These are phyloP conservation scores for Iberis amara DNA, from an alignment of 441 rosid genomes.

Conservation along the genomic window DNA sequence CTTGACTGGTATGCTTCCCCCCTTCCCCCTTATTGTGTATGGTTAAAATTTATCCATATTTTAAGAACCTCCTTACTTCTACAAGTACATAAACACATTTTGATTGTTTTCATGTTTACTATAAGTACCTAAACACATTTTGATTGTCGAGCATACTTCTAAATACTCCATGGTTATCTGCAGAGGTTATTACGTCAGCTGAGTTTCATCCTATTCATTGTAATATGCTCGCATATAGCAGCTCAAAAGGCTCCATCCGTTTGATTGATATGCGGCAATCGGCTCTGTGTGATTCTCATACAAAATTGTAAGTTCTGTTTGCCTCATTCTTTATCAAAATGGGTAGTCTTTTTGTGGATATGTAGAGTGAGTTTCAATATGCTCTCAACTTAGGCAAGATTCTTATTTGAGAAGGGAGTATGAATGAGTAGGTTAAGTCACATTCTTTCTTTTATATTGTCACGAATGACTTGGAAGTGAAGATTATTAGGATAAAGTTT, in stretches of 20 bases:
- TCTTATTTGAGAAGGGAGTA: constrained; percentile 4
- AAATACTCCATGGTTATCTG: constrained; percentile 27
- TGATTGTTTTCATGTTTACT: constrained; percentile 6
- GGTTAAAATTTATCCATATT: constrained; percentile 8
- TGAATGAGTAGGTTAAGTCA: background rate
- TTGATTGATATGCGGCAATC: constrained; percentile 97
- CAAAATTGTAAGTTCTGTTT: constrained; percentile 38
- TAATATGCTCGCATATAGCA: constrained; percentile 88
- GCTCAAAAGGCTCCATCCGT: constrained; percentile 97
- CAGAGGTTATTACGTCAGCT: constrained; percentile 99
- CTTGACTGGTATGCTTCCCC: constrained; percentile 63
- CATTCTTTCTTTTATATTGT: background rate
- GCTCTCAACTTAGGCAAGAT: background rate
- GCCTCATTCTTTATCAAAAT: constrained; percentile 7
- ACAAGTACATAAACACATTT: background rate
- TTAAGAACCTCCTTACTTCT: constrained; percentile 1
- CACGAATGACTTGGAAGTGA: constrained; percentile 2
- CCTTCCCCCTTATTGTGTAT: background rate
- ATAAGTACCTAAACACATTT: background rate
- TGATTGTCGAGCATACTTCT: constrained; percentile 20
- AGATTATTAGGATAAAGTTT: constrained; percentile 11
- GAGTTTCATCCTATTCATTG: constrained; percentile 94
- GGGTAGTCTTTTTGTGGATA: constrained; percentile 12
- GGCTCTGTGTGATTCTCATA: constrained; percentile 74
- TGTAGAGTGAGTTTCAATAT: background rate